Conservation (phyloP, 2,329 filamentous ascomycete species). For the Ascochyta lentis region DNA sequence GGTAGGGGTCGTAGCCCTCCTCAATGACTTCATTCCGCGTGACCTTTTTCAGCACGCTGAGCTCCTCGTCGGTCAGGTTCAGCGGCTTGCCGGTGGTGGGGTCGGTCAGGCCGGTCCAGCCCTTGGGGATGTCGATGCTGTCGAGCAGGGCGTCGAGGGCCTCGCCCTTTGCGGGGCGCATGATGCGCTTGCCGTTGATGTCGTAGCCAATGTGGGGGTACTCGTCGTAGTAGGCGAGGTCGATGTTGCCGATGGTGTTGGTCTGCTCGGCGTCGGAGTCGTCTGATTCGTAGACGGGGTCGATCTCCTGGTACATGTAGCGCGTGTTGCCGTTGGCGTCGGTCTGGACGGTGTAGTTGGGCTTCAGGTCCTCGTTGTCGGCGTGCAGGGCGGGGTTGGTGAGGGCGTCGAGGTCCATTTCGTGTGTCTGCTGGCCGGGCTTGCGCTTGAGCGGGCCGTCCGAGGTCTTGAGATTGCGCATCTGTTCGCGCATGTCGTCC, state of each 20-base stretch:
- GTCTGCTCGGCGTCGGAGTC: constrained; percentile 81
- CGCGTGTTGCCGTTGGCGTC: constrained; percentile 91
- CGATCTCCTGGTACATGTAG: constrained; percentile 92
- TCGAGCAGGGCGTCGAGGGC: constrained; percentile 92
- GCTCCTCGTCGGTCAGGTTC: constrained; percentile 83
- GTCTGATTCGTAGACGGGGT: constrained; percentile 95
- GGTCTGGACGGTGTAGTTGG: constrained; percentile 68
- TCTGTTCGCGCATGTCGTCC: constrained; percentile 53
- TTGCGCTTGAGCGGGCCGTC: constrained; percentile 16
- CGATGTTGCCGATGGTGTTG: constrained; percentile 96
- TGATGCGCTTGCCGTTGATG: constrained; percentile 97
- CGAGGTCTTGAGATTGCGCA: constrained; percentile 51
- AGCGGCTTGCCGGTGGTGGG: constrained; percentile 92
- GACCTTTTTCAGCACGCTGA: constrained; percentile 86
- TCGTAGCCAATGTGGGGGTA: constrained; percentile 99
- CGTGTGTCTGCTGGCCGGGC: constrained; percentile 20
- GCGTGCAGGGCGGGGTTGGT: constrained; percentile 28
- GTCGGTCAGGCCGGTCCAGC: constrained; percentile 95
- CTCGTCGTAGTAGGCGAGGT: constrained; percentile 92
- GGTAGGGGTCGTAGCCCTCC: constrained; percentile 91
- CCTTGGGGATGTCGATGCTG: constrained; percentile 95
- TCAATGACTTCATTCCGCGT: constrained; percentile 88
- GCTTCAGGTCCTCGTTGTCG: constrained; percentile 43
- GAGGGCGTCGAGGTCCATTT: constrained; percentile 19
- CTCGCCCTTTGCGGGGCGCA: constrained; percentile 92